These are phyloP conservation scores for Phytophthora foliorum DNA, from an alignment of 352 stramenopile species.

Conservation along the genomic window DNA sequence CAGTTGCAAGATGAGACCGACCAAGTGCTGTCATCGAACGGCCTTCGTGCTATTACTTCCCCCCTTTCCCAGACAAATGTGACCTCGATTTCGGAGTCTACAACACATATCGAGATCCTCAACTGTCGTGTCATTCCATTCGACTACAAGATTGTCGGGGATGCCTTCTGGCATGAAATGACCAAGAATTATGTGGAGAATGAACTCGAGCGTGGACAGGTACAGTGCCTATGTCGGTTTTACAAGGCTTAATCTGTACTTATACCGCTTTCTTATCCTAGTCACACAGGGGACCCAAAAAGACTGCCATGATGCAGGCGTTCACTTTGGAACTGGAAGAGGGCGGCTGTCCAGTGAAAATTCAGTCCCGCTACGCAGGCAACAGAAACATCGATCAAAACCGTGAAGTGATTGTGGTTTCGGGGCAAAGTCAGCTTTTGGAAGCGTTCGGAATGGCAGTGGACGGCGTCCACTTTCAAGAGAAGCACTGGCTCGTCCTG, in stretches of 20 bases:
- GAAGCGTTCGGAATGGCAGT: background rate
- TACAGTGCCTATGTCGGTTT: background rate
- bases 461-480: background rate
- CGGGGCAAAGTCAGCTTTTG: slow-evolving; percentile 2
- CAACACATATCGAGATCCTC: background rate
- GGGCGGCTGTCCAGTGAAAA: background rate
- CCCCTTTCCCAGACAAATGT: background rate
- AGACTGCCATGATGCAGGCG: background rate
- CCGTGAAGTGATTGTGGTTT: slow-evolving; percentile 8
- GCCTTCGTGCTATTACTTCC: background rate
- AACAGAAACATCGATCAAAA: background rate
- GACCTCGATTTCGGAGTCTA: background rate
- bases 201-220: slow-evolving; percentile 1
- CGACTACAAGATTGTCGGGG: slow-evolving; percentile 1
- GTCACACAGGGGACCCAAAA: background rate
- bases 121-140: slow-evolving; percentile 4
- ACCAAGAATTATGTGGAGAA: slow-evolving; percentile 2
- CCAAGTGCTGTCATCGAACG: background rate
- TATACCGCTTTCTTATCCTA: background rate
- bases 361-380: slow-evolving; percentile 13
- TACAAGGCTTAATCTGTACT: too few relatives aligned
- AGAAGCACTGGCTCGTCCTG: slow-evolving; percentile 10
- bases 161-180: slow-evolving; percentile 14
- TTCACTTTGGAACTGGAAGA: slow-evolving; percentile 10
- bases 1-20: slow-evolving; percentile 1